phyloP scores from a whole-genome alignment of 2,329 filamentous ascomycete species.

The Laburnicola sp. region DNA sequence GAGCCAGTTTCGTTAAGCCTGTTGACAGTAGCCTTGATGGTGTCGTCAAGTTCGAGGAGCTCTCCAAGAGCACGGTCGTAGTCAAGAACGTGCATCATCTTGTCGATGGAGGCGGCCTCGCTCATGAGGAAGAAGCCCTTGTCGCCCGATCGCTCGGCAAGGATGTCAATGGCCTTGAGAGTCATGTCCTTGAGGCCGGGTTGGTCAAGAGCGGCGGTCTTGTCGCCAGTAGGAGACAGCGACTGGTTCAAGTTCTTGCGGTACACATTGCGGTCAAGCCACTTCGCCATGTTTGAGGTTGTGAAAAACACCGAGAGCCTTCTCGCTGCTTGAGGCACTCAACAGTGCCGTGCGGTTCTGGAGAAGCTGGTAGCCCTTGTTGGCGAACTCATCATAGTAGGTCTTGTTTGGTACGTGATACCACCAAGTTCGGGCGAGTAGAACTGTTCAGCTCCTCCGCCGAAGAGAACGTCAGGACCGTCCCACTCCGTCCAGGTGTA shows the following conservation, averaged over 20 bases:
- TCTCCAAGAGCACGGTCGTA: constrained; percentile 85
- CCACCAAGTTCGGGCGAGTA: constrained; percentile 57
- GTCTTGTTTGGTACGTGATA: constrained; percentile 70
- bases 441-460: constrained; percentile 82
- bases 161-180: constrained; percentile 78
- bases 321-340: constrained; percentile 59
- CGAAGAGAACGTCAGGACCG: constrained; percentile 80
- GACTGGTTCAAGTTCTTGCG: constrained; percentile 68
- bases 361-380: constrained; percentile 71
- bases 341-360: constrained; percentile 74
- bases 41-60: constrained; percentile 83
- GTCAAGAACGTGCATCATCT: constrained; percentile 84
- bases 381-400: constrained; percentile 71
- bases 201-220: constrained; percentile 68
- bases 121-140: constrained; percentile 87
- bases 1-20: constrained; percentile 68
- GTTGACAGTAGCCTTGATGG: constrained; percentile 71
- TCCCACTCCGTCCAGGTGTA: constrained; percentile 77
- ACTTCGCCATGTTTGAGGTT: constrained; percentile 74
- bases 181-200: constrained; percentile 90
- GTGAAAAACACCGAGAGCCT: constrained; percentile 81
- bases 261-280: constrained; percentile 84
- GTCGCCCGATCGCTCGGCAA: constrained; percentile 65
- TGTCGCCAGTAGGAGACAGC: constrained; percentile 70
- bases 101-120: constrained; percentile 83